phyloP scores from a whole-genome alignment of 805 yeast genomes.

The Lipomyces yamanashiensis region DNA sequence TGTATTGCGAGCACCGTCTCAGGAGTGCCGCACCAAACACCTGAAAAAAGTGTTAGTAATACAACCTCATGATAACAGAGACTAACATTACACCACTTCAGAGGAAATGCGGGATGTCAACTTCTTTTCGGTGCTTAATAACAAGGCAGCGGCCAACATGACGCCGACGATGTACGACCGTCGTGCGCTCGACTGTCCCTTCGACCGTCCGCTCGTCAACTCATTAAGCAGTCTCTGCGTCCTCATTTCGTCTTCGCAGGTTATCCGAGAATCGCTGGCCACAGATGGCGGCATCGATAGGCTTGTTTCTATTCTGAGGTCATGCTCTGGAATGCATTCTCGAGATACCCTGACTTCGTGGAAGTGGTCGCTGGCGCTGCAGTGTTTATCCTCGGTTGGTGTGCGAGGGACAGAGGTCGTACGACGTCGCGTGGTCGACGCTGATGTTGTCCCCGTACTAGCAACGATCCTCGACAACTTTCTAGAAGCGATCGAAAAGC shows the following conservation, averaged over 20 bases:
- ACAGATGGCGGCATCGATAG: conserved; percentile 92
- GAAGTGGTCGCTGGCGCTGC: conserved; percentile 97
- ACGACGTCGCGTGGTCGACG: conserved; percentile 82
- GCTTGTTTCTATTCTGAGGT: conserved; percentile 80
- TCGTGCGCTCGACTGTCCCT: conserved; percentile 87
- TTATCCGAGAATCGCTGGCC: conserved; percentile 87
- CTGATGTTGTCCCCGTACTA: conserved; percentile 87
- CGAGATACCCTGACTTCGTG: conserved; percentile 72
- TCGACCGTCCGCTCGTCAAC: conserved; percentile 87
- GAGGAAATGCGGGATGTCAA: conserved; percentile 83
- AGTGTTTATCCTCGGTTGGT: conserved; percentile 87
- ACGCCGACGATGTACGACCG: conserved; percentile 89
- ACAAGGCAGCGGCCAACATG: conserved; percentile 90
- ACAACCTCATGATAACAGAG: neutral
- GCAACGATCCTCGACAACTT: conserved; percentile 93
- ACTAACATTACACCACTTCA: neutral
- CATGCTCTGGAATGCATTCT: conserved; percentile 56
- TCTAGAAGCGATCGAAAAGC: conserved; percentile 46
- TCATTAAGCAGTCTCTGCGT: conserved; percentile 88
- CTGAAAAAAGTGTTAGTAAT: conserved; percentile 6
- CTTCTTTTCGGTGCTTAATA: conserved; percentile 74
- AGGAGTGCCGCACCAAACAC: neutral
- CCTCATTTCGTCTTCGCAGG: conserved; percentile 80
- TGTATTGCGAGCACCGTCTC: neutral
- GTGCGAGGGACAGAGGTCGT: conserved; percentile 90